These are phyloP conservation scores for Cydonia oblonga DNA, from an alignment of 331 rosid genomes.

Conservation along the genomic window DNA sequence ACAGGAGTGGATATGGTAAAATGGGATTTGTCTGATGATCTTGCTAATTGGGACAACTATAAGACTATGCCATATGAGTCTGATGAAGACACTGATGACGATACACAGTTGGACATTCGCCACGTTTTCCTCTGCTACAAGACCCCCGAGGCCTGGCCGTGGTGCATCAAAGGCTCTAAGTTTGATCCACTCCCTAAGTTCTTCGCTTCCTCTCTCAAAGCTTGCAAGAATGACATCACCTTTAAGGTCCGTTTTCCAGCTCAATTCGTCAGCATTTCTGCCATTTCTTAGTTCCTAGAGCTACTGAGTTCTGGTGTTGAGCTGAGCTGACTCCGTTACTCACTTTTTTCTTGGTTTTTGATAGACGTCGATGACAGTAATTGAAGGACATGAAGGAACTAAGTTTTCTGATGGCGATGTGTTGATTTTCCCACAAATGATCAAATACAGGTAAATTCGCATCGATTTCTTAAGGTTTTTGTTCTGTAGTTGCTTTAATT, in stretches of 20 bases:
- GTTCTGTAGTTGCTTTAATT: neutral
- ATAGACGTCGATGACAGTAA: no score
- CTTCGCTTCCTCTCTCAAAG: constrained; percentile 34
- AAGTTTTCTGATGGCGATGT: no score
- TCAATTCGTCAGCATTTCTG: neutral
- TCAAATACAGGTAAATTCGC: no score
- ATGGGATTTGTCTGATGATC: no score
- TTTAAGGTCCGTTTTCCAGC: constrained; percentile 32
- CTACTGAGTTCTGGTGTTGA: neutral
- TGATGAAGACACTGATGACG: no score
- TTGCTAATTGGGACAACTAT: no score
- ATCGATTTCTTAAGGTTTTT: no score
- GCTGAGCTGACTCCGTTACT: neutral
- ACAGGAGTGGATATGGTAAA: no score
- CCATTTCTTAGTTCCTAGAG: neutral
- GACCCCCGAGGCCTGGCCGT: constrained; percentile 53
- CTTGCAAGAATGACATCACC: constrained; percentile 42
- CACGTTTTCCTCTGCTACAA: constrained; percentile 78
- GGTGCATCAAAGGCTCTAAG: constrained; percentile 51
- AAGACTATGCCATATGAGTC: no score
- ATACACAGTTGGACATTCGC: neutral
- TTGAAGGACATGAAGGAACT: no score
- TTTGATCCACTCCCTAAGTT: constrained; percentile 56
- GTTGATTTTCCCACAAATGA: no score
- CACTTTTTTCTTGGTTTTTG: neutral